Evolutionary conservation across 1,284 basidiomycete genomes (phyloP), one percentile per base, ranked within the genome.

Genomic region (Ustilago crameri): DNA sequence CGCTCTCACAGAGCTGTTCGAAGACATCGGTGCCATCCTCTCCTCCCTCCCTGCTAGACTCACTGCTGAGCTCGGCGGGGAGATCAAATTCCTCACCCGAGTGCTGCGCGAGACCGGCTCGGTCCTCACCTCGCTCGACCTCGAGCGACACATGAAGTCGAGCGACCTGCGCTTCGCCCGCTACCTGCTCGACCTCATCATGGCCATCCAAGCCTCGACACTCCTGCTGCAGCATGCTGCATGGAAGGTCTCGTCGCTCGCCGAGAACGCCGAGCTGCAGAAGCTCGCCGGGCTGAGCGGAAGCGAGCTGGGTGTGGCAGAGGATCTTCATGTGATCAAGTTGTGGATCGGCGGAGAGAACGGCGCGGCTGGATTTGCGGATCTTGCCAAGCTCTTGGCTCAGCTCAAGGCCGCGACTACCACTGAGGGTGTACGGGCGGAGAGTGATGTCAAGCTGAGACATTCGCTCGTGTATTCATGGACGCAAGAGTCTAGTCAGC

Each of bases 1-100:
- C 3, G 84, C 85, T 1, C 61, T 88, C 3, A 35, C 59, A 67
- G 42, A 84, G 85, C 5, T 86, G 85, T 64, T 72, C 82, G 8
- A 76, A 79, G 51, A 86, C 86, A 54, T 42, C n/a, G 20, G 20
- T 9, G 27, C 26, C 20, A 45, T 52, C 37, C 47, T 75, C 43
- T 26, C 54, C n/a, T 49, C 53, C 2, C 48, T 67, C 5, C 61
- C 64, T 12, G 9, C 18, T 0, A 23, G 27, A 0, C 48, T 60
- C 14, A 23, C 55, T 1, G 3, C 12, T 9, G 27, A 37, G 30
- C 38, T 59, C n/a, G 35, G 9, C 3, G 30, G 37, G 3, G 59
- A 70, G 41, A 46, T 64, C 52, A 51, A 45, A 34, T 57, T 60
- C 43, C 51, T 66, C 20, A 18, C 30, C 35, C 34, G 5, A 8